phyloP scores from a whole-genome alignment of 257 asterid genomes.

The Henckelia pumila region DNA sequence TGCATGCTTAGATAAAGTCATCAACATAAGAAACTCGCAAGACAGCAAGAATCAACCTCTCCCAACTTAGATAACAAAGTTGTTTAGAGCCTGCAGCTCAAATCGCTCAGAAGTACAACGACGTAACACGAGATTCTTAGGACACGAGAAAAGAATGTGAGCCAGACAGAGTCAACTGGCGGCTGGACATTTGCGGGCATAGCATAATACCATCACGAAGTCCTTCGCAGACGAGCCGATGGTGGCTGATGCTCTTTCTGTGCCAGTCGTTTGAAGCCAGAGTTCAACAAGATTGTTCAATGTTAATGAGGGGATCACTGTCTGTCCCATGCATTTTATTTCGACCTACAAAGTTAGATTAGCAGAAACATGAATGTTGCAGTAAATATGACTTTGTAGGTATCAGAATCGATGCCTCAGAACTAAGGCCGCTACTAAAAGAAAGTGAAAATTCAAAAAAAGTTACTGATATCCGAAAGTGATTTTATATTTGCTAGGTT shows the following conservation, averaged over 20 bases:
- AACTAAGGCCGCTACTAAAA: not conserved
- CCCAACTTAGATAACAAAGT: not conserved
- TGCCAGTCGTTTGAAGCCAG: conserved; percentile 50
- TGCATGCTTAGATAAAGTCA: no score
- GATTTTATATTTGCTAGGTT: not conserved
- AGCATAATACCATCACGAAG: conserved; percentile 67
- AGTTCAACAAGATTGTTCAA: conserved; percentile 44
- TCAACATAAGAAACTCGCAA: not conserved
- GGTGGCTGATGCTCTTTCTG: conserved; percentile 41
- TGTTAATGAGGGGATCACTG: conserved; percentile 42
- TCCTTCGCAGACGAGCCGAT: conserved; percentile 67
- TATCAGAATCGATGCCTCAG: not conserved
- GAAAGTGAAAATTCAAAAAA: no score
- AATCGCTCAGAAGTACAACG: not conserved
- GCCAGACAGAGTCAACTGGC: not conserved
- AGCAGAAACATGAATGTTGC: not conserved
- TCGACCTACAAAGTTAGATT: conserved; percentile 44
- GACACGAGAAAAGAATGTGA: not conserved
- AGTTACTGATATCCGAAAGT: not conserved
- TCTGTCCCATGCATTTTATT: conserved; percentile 60
- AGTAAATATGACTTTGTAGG: conserved; percentile 6
- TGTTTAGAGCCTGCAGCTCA: not conserved
- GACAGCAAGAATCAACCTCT: no score
- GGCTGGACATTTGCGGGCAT: conserved; percentile 39
- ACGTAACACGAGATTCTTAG: no score